Evolutionary conservation across 2,329 filamentous ascomycete species (phyloP).

Genomic region (Monosporascus sp.): DNA sequence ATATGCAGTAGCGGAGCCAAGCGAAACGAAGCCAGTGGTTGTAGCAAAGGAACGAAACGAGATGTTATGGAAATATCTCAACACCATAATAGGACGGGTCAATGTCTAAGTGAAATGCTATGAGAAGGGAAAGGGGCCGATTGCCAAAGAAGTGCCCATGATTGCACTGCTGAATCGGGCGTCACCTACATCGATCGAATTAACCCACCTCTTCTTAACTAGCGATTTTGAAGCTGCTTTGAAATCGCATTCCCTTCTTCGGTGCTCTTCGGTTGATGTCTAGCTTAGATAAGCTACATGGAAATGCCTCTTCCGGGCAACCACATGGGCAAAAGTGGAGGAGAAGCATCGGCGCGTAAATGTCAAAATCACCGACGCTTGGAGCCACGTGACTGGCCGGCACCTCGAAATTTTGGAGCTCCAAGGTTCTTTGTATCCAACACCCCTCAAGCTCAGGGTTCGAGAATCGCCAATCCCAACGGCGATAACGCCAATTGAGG

Average conservation of each 20-base stretch:
- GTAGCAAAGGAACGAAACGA: slow-evolving; percentile 19
- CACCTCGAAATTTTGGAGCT: background rate
- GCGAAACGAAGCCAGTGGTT: slow-evolving; percentile 13
- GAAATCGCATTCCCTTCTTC: slow-evolving; percentile 26
- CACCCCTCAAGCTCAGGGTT: slow-evolving; percentile 4
- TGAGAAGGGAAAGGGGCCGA: slow-evolving; percentile 2
- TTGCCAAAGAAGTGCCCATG: slow-evolving; percentile 2
- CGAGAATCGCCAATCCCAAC: background rate
- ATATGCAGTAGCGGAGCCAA: slow-evolving; percentile 18
- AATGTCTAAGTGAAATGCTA: background rate
- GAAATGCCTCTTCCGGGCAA: background rate
- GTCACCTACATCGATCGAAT: slow-evolving; percentile 21
- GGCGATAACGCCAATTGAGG: slow-evolving; percentile 1
- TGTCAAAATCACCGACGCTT: background rate
- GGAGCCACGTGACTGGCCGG: background rate
- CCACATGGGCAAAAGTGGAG: background rate
- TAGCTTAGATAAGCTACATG: background rate
- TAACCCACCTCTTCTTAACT: slow-evolving; percentile 9
- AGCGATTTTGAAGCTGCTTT: slow-evolving; percentile 27
- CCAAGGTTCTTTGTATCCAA: background rate
- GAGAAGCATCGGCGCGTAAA: slow-evolving; percentile 6
- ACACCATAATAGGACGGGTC: slow-evolving; percentile 11
- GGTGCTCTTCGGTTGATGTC: background rate
- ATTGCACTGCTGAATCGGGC: background rate
- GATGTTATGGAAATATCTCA: slow-evolving; percentile 19